Percentiles rank a stretch among this genome's conserved stretches.
Evolutionary conservation across 2,329 filamentous ascomycete species (phyloP).

Genomic region (Phyllosticta citrichinensis): DNA sequence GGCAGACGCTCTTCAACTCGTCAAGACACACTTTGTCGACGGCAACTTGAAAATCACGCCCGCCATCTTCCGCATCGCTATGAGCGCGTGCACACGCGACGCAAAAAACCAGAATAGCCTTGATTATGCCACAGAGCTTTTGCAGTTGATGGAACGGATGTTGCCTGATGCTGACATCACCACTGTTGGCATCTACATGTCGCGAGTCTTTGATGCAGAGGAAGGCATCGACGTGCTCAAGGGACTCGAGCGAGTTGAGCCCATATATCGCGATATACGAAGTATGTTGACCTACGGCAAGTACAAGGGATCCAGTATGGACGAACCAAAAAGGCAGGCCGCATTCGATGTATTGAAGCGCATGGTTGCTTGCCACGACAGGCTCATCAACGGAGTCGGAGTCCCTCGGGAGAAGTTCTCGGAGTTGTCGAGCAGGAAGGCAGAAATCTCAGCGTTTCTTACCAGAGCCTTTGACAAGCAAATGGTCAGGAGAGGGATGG

Average conservation of each 20-base stretch:
- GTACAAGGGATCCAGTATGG: not conserved
- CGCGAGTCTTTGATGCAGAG: not conserved
- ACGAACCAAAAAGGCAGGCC: not conserved
- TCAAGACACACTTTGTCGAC: conserved; percentile 39
- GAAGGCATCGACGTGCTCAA: not conserved
- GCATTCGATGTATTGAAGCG: not conserved
- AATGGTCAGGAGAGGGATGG: not conserved
- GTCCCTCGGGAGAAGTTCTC: not conserved
- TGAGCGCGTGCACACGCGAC: conserved; percentile 66
- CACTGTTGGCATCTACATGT: not conserved
- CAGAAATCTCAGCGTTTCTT: not conserved
- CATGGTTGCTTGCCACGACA: not conserved
- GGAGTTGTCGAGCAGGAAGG: not conserved
- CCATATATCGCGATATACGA: not conserved
- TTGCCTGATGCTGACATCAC: not conserved
- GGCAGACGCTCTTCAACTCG: conserved; percentile 46
- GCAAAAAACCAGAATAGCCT: conserved; percentile 64
- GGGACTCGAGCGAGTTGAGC: not conserved
- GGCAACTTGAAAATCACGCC: conserved; percentile 20
- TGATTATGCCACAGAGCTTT: conserved; percentile 51
- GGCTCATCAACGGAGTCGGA: not conserved
- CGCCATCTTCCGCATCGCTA: conserved; percentile 57
- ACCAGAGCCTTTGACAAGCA: not conserved
- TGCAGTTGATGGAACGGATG: conserved; percentile 28
- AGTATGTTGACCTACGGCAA: not conserved